These are phyloP conservation scores for Echium plantagineum DNA, from an alignment of 257 asterid species.

Conservation along the genomic window DNA sequence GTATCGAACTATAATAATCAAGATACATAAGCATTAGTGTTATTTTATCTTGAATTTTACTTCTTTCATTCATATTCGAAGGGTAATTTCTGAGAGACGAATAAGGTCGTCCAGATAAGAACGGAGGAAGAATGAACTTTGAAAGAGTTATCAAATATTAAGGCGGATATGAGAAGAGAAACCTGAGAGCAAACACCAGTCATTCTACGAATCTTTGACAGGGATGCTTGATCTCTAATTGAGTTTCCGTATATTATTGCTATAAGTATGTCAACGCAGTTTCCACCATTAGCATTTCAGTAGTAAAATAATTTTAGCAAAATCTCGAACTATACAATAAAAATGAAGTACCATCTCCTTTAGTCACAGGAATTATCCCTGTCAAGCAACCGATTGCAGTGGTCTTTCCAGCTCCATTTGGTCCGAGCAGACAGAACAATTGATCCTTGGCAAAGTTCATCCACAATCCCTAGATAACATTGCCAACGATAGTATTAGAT, in stretches of 20 bases:
- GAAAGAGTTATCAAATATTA: too few relatives aligned
- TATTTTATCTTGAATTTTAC: not conserved
- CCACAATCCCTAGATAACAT: slow-evolving; percentile 20
- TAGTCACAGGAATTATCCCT: slow-evolving; percentile 27
- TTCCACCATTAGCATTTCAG: not conserved
- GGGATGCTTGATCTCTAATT: slow-evolving; percentile 16
- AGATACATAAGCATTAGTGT: slow-evolving; percentile 5
- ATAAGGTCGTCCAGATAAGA: too few relatives aligned
- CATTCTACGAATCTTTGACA: slow-evolving; percentile 21
- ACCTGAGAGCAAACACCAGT: slow-evolving; percentile 33
- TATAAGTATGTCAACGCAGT: slow-evolving; percentile 1
- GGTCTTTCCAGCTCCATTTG: slow-evolving; percentile 40
- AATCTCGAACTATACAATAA: not conserved
- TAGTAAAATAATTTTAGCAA: not conserved
- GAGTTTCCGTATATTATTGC: slow-evolving; percentile 28
- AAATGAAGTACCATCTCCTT: slow-evolving; percentile 24
- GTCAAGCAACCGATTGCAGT: slow-evolving; percentile 31
- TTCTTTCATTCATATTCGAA: not conserved
- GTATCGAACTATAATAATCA: slow-evolving; percentile 20
- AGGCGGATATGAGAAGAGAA: too few relatives aligned
- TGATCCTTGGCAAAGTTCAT: slow-evolving; percentile 31
- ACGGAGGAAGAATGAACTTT: too few relatives aligned
- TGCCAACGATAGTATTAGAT: not conserved
- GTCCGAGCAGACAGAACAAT: slow-evolving; percentile 26
- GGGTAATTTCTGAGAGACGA: not conserved